Evolutionary conservation across 306 rosid species (phyloP), one percentile per base, ranked within the genome.

Genomic region (Cicer judaicum): DNA sequence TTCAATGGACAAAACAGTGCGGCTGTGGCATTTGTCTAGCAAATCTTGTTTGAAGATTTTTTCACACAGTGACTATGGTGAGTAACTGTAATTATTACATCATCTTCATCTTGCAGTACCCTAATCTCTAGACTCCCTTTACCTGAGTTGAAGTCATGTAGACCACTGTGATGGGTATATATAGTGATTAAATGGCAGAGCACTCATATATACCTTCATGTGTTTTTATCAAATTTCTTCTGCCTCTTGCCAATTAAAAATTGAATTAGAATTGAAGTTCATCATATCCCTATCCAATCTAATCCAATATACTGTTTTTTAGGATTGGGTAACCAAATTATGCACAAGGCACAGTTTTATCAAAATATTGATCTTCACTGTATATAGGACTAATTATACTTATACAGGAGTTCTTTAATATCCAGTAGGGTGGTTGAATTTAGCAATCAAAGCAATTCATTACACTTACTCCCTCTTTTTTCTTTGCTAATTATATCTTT

Each of bases 1-100:
- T 74, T 95, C 99, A 72, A 95, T 95, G 99, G 99, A 95, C 89
- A 95, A 95, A 89, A 95, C 99, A 5, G 99, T 95, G 81, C 90
- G 98, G 85, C 91, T 95, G 54, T 95, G 99, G 99, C 88, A 95
- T 75, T 77, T 95, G 73, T 79, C 97, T 63, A 90, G 85, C 90
- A 70, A 89, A 66, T 78, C 98, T 83, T 95, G 99, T 82, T 76
- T 95, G 89, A 88, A 87, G 83, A 79, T 87, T 5, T 94, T 95
- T 81, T 85, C 96, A 4, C 99, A 95, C 83, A 95, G 92, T 80
- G 99, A 95, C 84, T 95, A 74, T 81, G 99, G 99, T 92, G 82
- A 89, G 92, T 83, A 68, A 68, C 60, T 76, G 7, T 71, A 56
- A 42, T 68, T 75, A 8, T 18, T 36, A 52, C 72, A 60, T 72